Evolutionary conservation across 495 filamentous ascomycete genomes (phyloP).

Genomic region (Bacidia gigantensis): DNA sequence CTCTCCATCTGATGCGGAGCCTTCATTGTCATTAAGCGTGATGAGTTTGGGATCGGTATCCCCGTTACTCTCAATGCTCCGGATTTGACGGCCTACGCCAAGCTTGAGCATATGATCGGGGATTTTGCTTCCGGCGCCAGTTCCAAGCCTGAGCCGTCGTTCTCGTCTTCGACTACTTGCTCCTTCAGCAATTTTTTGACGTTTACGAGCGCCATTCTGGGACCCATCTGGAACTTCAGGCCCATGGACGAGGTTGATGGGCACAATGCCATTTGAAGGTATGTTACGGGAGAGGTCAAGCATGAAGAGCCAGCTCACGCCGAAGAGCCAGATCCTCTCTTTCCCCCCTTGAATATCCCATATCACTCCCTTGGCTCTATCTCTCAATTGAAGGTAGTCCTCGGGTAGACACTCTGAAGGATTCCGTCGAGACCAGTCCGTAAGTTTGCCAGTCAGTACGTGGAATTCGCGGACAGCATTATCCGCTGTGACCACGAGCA

Average conservation of each 20-base stretch:
- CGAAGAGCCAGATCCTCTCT: constrained; percentile 75
- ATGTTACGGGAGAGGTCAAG: constrained; percentile 69
- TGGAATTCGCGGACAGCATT: constrained; percentile 69
- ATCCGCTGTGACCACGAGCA: constrained; percentile 62
- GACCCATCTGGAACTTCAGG: not conserved
- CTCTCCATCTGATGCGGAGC: constrained; percentile 22
- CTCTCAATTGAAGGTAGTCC: constrained; percentile 53
- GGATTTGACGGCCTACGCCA: constrained; percentile 47
- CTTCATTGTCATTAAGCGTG: constrained; percentile 23
- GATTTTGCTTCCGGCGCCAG: constrained; percentile 49
- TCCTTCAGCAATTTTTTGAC: constrained; percentile 26
- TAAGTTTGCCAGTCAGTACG: constrained; percentile 55
- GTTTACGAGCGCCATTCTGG: constrained; percentile 29
- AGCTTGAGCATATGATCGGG: constrained; percentile 39
- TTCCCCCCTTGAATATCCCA: constrained; percentile 55
- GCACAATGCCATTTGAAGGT: constrained; percentile 24
- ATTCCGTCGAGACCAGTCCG: constrained; percentile 77
- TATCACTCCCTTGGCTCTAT: constrained; percentile 66
- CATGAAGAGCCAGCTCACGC: constrained; percentile 80
- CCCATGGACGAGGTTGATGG: not conserved
- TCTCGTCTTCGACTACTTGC: constrained; percentile 23
- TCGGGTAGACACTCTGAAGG: constrained; percentile 57
- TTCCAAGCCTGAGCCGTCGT: constrained; percentile 27
- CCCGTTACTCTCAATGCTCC: constrained; percentile 35
- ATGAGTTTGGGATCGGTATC: constrained; percentile 10